These are phyloP conservation scores for Gossypium schwendimanii DNA, from an alignment of 441 rosid species.

Conservation along the genomic window DNA sequence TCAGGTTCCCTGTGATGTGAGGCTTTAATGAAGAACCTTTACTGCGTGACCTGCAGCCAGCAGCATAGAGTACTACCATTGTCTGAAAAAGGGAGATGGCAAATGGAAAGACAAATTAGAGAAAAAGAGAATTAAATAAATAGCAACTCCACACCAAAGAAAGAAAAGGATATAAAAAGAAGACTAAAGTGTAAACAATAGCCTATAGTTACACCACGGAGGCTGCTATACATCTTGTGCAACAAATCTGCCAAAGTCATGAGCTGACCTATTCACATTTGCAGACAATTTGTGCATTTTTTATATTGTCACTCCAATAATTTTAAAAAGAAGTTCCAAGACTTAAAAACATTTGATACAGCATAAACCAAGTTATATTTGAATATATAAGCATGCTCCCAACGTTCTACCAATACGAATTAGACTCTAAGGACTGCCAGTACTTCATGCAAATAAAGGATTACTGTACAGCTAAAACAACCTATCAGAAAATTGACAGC, in stretches of 20 bases:
- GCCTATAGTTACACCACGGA: neutral
- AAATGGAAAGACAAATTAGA: slow-evolving; percentile 3
- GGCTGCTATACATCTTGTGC: neutral
- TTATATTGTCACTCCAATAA: neutral
- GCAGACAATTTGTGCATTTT: neutral
- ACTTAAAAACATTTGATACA: neutral
- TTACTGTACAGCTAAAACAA: neutral
- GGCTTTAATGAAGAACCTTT: slow-evolving; percentile 72
- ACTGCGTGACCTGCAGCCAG: slow-evolving; percentile 54
- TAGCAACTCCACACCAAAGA: neutral
- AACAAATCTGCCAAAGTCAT: neutral
- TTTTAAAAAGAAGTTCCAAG: neutral
- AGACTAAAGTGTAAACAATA: neutral
- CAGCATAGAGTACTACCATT: slow-evolving; percentile 44
- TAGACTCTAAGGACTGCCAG: neutral
- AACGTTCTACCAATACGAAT: neutral
- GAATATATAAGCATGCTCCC: neutral
- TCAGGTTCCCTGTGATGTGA: slow-evolving; percentile 59
- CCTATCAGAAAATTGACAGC: neutral
- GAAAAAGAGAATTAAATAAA: neutral
- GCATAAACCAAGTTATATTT: neutral
- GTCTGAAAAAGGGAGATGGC: slow-evolving; percentile 33
- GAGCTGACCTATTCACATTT: neutral
- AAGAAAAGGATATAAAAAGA: slow-evolving; percentile 6
- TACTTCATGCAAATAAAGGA: neutral